Percentiles rank a stretch among this genome's conserved stretches.
These are phyloP conservation scores for Gamarada debralockiae DNA, from an alignment of 495 filamentous ascomycete species.

Conservation along the genomic window DNA sequence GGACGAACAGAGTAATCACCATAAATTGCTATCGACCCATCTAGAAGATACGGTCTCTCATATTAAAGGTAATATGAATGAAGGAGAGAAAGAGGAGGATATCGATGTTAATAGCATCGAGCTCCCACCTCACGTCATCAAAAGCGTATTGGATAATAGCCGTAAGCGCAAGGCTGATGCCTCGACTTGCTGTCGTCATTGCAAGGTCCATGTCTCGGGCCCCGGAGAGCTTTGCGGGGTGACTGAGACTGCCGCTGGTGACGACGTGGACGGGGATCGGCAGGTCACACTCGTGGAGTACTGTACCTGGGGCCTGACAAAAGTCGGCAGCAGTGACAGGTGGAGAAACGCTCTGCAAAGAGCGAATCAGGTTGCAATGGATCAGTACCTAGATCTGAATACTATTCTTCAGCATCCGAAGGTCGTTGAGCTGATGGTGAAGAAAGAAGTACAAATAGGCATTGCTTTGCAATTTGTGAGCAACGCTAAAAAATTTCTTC, in stretches of 20 bases:
- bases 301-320: constrained; percentile 6
- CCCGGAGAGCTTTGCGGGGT: background rate
- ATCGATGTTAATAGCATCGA: background rate
- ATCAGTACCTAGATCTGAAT: constrained; percentile 7
- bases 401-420: constrained; percentile 8
- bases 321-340: constrained; percentile 1
- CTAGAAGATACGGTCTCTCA: no score
- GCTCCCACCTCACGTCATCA: background rate
- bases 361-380: constrained; percentile 9
- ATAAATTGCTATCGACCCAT: no score
- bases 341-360: constrained; percentile 1
- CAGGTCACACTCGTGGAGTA: background rate
- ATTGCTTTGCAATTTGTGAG: constrained; percentile 5
- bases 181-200: constrained; percentile 3
- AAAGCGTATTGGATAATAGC: constrained; percentile 4
- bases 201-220: background rate
- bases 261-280: constrained; percentile 1
- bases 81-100: no score
- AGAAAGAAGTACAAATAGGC: background rate
- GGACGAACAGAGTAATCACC: no score
- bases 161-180: constrained; percentile 4
- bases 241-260: background rate
- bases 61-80: no score
- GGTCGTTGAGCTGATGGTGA: background rate
- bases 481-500: background rate